Conservation (phyloP, 164 flowering plant species). For the Hamamelis virginiana region DNA sequence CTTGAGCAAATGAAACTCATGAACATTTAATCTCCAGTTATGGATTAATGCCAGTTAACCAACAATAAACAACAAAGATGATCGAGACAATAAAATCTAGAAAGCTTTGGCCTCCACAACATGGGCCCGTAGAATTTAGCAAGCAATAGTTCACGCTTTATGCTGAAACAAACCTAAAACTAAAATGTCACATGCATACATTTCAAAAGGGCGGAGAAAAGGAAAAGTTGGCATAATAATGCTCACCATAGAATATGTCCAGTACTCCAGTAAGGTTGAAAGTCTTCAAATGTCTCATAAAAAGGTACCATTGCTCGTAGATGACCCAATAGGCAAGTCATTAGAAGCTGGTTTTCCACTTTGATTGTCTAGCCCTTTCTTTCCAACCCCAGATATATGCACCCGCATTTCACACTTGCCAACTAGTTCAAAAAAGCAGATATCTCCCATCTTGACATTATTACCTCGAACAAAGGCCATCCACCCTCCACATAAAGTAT, state of each 20-base stretch:
- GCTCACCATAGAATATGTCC: neutral
- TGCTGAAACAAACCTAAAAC: neutral
- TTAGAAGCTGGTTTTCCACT: constrained; percentile 6
- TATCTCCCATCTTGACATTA: constrained; percentile 39
- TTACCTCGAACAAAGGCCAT: constrained; percentile 44
- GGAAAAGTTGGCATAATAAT: neutral
- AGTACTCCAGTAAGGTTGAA: neutral
- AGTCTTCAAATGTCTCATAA: neutral
- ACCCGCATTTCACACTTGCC: constrained; percentile 33
- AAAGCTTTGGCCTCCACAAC: neutral
- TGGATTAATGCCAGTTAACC: neutral
- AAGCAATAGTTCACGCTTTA: neutral
- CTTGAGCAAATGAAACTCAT: neutral
- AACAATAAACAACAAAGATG: neutral
- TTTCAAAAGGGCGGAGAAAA: neutral
- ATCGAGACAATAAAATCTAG: too few species aligned
- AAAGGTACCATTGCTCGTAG: neutral
- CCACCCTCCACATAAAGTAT: constrained; percentile 57
- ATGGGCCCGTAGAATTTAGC: neutral
- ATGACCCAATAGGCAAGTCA: neutral
- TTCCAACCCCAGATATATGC: constrained; percentile 31
- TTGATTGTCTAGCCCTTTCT: constrained; percentile 17
- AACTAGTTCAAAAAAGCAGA: constrained; percentile 49
- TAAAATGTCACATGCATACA: neutral
- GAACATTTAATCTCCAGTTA: too few species aligned